Percentiles rank a stretch among this genome's conserved stretches.
Evolutionary conservation across 768 basidiomycete species (phyloP).

Genomic region (Boletus sp.): DNA sequence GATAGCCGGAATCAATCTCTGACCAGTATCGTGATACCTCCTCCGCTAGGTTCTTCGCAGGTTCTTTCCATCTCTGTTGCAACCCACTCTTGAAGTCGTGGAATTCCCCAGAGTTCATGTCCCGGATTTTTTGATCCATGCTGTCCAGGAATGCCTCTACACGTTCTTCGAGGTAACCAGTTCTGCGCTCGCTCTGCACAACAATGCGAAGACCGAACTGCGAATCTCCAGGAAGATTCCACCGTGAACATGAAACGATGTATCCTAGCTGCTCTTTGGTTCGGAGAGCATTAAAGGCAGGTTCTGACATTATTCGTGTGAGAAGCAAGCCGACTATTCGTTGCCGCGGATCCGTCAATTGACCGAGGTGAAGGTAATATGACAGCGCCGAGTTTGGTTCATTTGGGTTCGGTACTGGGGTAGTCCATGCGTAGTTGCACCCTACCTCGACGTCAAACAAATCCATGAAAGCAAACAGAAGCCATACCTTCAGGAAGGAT

Average conservation of each 20-base stretch:
- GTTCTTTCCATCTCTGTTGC: constrained; percentile 80
- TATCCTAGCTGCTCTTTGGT: constrained; percentile 97
- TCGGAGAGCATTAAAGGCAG: constrained; percentile 85
- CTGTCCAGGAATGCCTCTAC: constrained; percentile 84
- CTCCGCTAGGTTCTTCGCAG: constrained; percentile 83
- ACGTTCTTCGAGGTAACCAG: constrained; percentile 79
- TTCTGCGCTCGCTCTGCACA: constrained; percentile 83
- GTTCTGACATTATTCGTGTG: constrained; percentile 84
- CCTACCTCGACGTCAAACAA: constrained; percentile 41
- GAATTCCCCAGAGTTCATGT: constrained; percentile 73
- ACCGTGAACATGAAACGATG: constrained; percentile 65
- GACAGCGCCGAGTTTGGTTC: constrained; percentile 86
- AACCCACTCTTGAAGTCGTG: constrained; percentile 74
- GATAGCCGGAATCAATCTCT: constrained; percentile 75
- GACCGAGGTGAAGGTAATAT: constrained; percentile 83
- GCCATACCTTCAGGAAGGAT: constrained; percentile 67
- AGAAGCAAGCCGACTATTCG: constrained; percentile 73
- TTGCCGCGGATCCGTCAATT: constrained; percentile 55
- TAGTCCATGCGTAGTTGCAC: constrained; percentile 65
- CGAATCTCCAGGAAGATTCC: constrained; percentile 60
- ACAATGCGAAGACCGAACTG: constrained; percentile 78
- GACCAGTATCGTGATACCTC: constrained; percentile 69
- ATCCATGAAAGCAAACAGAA: background rate
- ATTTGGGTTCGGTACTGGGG: constrained; percentile 73
- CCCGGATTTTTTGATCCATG: constrained; percentile 66